Evolutionary conservation across 345 rosid species (phyloP), one percentile per base, ranked within the genome.

Genomic region (Acer campestre): DNA sequence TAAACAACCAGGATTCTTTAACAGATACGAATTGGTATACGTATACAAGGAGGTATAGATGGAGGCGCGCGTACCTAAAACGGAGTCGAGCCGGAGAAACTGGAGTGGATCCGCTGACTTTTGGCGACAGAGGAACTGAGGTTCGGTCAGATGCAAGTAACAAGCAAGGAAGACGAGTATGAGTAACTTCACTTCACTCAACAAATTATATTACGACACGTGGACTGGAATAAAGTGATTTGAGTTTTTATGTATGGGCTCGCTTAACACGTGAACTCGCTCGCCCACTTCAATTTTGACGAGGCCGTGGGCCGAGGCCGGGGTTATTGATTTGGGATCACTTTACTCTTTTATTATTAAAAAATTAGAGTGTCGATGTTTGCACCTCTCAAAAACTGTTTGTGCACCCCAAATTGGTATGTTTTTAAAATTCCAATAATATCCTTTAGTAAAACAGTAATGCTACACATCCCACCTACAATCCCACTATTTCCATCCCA

Each of bases 21-120:
- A 17, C 5, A 6, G 58, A 53, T 53, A 53, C 55, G 55, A 3
- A 14, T 13, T 49, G 55, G 55, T 49, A 14, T 14, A 14, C n/a
- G 58, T 72, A 42, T n/a, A 65, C 31, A 40, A 20, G 13, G 69
- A 48, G 18, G 6, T 10, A 48, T 0, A 42, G 53, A 13, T 29
- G 22, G n/a, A 17, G 58, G 14, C 49, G 3, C 49, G 10, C 38
- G 63, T 44, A 80, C 65, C 77, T 48, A 29, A 76, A 22, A 51
- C 73, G 61, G 17, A 10, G 31, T 27, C 71, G 53, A n/a, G 14
- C 79, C 77, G 63, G 71, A 35, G 13, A 69, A 61, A 58, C 2
- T 10, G 67, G 71, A 74, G 70, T 16, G 6, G 44, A 74, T 75
- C 70, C 55, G 23, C 44, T 56, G 76, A 22, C 22, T 61, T 46